Base-by-base conservation (phyloP, 805 yeast genomes). In the Komagataella mondaviorum region DNA sequence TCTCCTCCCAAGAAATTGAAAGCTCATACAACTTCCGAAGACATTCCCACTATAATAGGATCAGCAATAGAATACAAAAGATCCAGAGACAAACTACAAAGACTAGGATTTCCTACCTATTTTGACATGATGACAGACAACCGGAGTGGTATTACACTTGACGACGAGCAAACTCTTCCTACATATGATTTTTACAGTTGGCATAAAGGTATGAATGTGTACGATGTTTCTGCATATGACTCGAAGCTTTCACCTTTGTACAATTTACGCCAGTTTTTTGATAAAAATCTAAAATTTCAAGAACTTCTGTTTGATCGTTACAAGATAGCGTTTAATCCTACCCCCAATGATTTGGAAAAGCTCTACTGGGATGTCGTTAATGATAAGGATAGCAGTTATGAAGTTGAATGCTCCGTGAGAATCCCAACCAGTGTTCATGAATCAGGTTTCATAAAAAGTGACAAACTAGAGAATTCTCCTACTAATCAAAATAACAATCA, bases 201-300 rank as follows among this genome's bases (percentile, higher is more conserved):
- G 82, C 68, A 65, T 47, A 58, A 60, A 24, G 70, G 70, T 2
- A 39, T 64, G 4, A 71, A 64, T 18, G 65, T 65, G 8, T 64
- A 67, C 30, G 81, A 76, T 56, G 61, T 60, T 16, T 63, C 70
- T 1, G 60, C 63, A 22, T 67, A 63, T 46, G 71, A 69, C 50
- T 55, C 66, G 1, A 73, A 71, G 52, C 64, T 67, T 47, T 73
- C 83, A 0, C 73, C 84, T 0, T 57, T 75, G 6, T 80, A 78
- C 64, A 76, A 75, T 30, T 63, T 83, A 53, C 68, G 75, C 43
- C 83, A 81, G 57, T 81, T 77, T 58, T 73, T 74, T 62, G 84
- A 79, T 49, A 78, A 77, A 54, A 79, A 81, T 52, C 60, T 69
- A 52, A 67, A 67, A 59, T 68, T 74, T 63, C 67, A 67, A 60